phyloP scores from a whole-genome alignment of 495 filamentous ascomycete species.

The Viridothelium virens region DNA sequence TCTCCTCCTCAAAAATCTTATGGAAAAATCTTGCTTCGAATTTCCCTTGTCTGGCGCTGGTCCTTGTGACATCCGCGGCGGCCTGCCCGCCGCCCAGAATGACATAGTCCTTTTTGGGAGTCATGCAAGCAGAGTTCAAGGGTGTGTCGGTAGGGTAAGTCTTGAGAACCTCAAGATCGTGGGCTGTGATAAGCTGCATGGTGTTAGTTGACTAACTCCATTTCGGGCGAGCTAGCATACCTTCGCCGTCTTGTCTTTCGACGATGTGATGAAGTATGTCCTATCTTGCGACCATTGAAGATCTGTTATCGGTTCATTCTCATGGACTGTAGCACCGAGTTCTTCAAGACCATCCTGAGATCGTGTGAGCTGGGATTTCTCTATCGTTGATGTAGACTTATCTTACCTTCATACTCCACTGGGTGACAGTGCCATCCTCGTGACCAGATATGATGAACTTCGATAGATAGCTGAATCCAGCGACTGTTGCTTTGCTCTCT shows the following conservation, averaged over 20 bases:
- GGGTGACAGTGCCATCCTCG: constrained; percentile 88
- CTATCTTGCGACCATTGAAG: constrained; percentile 90
- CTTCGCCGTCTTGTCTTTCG: constrained; percentile 95
- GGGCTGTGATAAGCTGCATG: constrained; percentile 63
- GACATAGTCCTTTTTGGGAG: constrained; percentile 90
- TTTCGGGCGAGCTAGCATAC: constrained; percentile 37
- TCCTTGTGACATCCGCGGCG: constrained; percentile 98
- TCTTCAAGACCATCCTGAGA: not conserved
- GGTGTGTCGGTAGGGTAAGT: constrained; percentile 90
- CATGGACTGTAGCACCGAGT: constrained; percentile 49
- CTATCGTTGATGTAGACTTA: not conserved
- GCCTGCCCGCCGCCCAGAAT: constrained; percentile 97
- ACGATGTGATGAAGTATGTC: constrained; percentile 95
- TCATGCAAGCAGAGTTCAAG: constrained; percentile 88
- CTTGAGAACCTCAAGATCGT: constrained; percentile 84
- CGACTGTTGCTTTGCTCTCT: constrained; percentile 84
- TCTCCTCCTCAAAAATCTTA: constrained; percentile 98
- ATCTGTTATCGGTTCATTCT: constrained; percentile 81
- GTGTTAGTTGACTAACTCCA: not conserved
- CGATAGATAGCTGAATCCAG: constrained; percentile 84
- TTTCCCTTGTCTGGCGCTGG: constrained; percentile 85
- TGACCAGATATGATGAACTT: constrained; percentile 96
- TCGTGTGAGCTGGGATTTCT: not conserved
- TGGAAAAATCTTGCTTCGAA: constrained; percentile 99
- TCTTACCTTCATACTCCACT: constrained; percentile 85